Conservation (phyloP, 2,329 filamentous ascomycete species). For the Ceratocystis cubensis region DNA sequence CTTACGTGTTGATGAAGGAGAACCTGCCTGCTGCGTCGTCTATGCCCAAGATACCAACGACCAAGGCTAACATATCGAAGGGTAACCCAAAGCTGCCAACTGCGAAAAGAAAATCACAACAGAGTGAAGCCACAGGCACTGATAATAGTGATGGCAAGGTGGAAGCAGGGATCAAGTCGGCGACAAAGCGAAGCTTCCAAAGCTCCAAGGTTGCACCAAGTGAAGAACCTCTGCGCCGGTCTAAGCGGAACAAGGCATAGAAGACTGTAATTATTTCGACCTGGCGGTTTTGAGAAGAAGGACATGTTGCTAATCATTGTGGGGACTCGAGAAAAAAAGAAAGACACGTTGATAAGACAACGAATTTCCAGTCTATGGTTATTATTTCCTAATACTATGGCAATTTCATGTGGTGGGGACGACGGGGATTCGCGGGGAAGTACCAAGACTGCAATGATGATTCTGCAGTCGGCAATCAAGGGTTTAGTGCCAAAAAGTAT, state of each 20-base stretch:
- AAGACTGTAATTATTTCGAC: not conserved
- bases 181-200: not conserved
- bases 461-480: too few relatives aligned
- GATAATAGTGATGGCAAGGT: not conserved
- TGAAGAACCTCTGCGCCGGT: conserved; percentile 11
- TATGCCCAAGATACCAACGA: not conserved
- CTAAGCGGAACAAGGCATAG: conserved; percentile 13
- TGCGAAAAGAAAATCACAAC: conserved; percentile 16
- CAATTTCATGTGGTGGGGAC: not conserved
- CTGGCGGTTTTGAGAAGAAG: not conserved
- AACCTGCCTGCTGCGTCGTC: not conserved
- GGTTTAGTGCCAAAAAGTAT: too few relatives aligned
- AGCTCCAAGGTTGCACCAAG: not conserved
- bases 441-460: too few relatives aligned
- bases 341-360: too few relatives aligned
- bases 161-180: not conserved
- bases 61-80: conserved; percentile 19
- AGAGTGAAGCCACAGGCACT: not conserved
- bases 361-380: not conserved
- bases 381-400: not conserved
- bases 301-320: not conserved
- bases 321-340: too few relatives aligned
- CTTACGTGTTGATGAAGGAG: conserved; percentile 40
- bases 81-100: conserved; percentile 9
- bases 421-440: too few relatives aligned